Evolutionary conservation across 2,329 filamentous ascomycete genomes (phyloP), one percentile per base, ranked within the genome.

Genomic region (Beauveria sp.): DNA sequence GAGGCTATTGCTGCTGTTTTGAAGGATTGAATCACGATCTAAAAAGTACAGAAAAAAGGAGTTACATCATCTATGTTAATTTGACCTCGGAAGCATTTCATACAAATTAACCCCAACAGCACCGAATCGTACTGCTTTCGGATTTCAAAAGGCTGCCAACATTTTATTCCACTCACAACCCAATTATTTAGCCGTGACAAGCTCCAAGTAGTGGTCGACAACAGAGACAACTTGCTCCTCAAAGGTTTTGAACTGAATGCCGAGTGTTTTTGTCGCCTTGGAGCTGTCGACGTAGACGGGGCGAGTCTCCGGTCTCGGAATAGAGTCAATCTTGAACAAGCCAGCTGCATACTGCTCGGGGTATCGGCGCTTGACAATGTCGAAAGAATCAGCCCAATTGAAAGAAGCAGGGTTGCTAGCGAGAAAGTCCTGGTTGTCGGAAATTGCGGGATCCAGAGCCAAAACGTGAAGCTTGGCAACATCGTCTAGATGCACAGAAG

Each of bases 351-450:
- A 64, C n/a, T 64, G 58, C 12, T 43, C 60, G 5, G 63, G 60
- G n/a, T 49, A 78, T 31, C 65, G 65, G 22, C 67, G 63, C 51
- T 70, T 68, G 4, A 73, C 74, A 54, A 78, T 74, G 20, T 71
- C 70, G 50, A 73, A 72, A 0, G 72, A 69, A 26, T 76, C 74
- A 50, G 75, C 73, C 76, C 75, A 79, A 34, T 75, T 69, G 63
- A 63, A 49, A 3, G 48, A 14, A 1, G 20, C 28, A n/a, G 60
- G 51, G 16, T 54, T 74, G 72, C 64, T 72, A 69, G 62, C 70
- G 67, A 55, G 45, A 9, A 49, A 54, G 5, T 1, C 14, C 18
- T 61, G 20, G 53, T 71, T 71, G 6, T 71, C 72, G 1, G 69
- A 62, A 5, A 77, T 64, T 1, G 65, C 64, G 31, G 69, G 67